Conservation (phyloP, 2,329 filamentous ascomycete species). For the Magnaporthiopsis incrustans region DNA sequence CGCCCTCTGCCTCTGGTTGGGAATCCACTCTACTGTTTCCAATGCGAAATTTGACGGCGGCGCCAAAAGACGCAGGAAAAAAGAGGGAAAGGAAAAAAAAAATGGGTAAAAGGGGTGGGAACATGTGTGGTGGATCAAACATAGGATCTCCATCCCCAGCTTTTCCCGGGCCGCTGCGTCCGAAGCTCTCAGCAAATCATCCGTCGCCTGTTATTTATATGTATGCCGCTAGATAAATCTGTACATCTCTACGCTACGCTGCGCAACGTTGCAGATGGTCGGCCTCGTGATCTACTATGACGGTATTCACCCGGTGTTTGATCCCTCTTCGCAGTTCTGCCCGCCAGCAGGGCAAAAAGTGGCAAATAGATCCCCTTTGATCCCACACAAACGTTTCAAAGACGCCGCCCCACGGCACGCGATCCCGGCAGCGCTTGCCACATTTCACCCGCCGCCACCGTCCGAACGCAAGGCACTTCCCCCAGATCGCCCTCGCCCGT, state of each 20-base stretch:
- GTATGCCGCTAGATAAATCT: too few species aligned
- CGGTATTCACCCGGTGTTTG: slow-evolving; percentile 4
- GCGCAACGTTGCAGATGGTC: too few species aligned
- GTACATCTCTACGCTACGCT: too few species aligned
- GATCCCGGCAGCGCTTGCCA: neutral
- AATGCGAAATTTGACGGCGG: too few species aligned
- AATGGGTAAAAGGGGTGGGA: slow-evolving; percentile 4
- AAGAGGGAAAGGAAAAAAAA: neutral
- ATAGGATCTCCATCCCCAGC: neutral
- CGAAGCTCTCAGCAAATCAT: neutral
- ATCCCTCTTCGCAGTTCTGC: neutral
- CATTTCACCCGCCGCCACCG: too few species aligned
- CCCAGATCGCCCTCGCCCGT: neutral
- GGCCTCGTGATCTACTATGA: too few species aligned
- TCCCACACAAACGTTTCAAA: neutral
- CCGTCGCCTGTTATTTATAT: too few species aligned
- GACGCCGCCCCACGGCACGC: neutral
- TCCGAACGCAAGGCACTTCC: neutral
- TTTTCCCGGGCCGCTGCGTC: neutral
- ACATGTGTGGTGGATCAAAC: neutral
- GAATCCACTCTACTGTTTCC: too few species aligned
- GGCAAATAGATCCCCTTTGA: neutral
- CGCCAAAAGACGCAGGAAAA: slow-evolving; percentile 4
- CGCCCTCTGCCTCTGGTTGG: too few species aligned
- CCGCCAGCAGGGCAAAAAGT: too few species aligned